Base-by-base conservation (phyloP, 768 basidiomycete species). In the Chiua virens region DNA sequence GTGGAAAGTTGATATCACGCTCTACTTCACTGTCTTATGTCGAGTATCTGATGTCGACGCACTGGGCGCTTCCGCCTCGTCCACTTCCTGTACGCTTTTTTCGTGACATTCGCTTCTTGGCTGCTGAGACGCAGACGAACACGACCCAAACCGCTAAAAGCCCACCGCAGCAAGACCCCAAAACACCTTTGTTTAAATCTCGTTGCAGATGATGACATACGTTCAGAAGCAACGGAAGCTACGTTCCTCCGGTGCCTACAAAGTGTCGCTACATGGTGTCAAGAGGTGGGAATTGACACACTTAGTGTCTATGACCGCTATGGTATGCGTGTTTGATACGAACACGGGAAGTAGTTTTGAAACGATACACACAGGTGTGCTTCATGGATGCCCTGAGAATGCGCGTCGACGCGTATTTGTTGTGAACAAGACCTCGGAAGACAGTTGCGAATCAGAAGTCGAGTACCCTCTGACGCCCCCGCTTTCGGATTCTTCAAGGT, bases 401-500 rank as follows among this genome's bases (percentile, higher is more conserved):
- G 77, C 82, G 34, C 71, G 69, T 35, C 71, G 72, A 54, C 70
- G 70, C 42, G 59, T 79, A 44, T 62, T 70, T 47, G 41, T 54
- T 8, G 41, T 52, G 50, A 51, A 57, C 46, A 67, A 64, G 48
- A 43, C 30, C 42, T 59, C 34, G 27, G 57, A 55, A 47, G 69
- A 76, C 27, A 71, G 70, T 18, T 72, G 73, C 47, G 79, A 78
- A 49, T 79, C 81, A 18, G 86, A 87, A 49, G 66, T 79, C 4
- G 79, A 83, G 60, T 89, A 83, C 65, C 89, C 89, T 36, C 72
- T 81, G 39, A 91, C 89, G 0, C 89, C 89, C n/a, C 89, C 89
- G 4, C 71, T 79, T 17, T 91, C 89, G 8, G 88, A 89, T 64
- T 78, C 77, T 59, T 82, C 87, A 11, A 75, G 83, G 50, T 75